Evolutionary conservation across 805 yeast species (phyloP).

Genomic region (Blastobotrys parvus): DNA sequence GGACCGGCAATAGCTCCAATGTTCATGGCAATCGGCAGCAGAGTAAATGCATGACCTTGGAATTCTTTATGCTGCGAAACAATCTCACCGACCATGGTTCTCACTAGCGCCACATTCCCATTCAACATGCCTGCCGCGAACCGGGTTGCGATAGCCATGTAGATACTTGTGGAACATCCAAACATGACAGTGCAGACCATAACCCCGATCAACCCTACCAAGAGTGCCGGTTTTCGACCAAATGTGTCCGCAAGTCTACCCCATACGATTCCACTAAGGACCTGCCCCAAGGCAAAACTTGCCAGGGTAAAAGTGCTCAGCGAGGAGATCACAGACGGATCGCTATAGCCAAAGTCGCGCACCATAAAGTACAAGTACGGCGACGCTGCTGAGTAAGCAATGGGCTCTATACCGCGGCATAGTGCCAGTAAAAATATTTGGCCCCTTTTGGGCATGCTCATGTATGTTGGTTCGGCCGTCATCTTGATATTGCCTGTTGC

Average conservation of each 20-base stretch:
- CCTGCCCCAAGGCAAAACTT: constrained; percentile 52
- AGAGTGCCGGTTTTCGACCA: constrained; percentile 49
- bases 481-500: too few species aligned
- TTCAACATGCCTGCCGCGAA: constrained; percentile 46
- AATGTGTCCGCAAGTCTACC: constrained; percentile 41
- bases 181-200: constrained; percentile 38
- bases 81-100: constrained; percentile 53
- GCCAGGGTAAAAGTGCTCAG: constrained; percentile 45
- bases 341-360: constrained; percentile 39
- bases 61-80: constrained; percentile 46
- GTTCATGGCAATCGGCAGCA: constrained; percentile 52
- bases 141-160: constrained; percentile 46
- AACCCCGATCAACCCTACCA: constrained; percentile 47
- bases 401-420: constrained; percentile 49
- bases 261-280: constrained; percentile 51
- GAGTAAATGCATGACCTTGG: constrained; percentile 56
- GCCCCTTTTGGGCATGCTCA: constrained; percentile 18
- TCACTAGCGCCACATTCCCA: constrained; percentile 55
- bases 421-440: constrained; percentile 17
- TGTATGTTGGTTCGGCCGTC: constrained; percentile 10
- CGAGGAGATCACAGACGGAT: constrained; percentile 19
- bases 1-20: constrained; percentile 56
- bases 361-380: constrained; percentile 61
- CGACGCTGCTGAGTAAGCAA: constrained; percentile 53
- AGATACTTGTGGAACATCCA: constrained; percentile 47